Base-by-base conservation (phyloP, 2,329 filamentous ascomycete genomes). In the Aspergillus quadricinctus region DNA sequence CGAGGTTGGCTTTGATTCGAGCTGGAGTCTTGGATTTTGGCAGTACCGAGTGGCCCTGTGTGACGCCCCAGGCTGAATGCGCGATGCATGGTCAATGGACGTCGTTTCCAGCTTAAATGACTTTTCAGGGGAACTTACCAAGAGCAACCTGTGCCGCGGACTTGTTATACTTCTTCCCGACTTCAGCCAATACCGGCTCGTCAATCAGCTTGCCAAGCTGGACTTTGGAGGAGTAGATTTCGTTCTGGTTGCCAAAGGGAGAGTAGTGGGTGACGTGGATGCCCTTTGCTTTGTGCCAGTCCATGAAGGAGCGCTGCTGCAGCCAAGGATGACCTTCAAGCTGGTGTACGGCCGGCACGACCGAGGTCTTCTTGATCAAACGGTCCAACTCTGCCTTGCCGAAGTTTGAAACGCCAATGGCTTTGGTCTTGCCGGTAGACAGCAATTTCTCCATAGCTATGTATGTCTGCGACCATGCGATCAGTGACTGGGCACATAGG, bases 231-330 rank as follows among this genome's bases (percentile, higher is more conserved):
- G 66, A 67, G 65, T 83, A 83, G 27, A 80, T 69, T 53, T 75
- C 68, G 62, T 83, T 83, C 66, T 78, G 74, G 65, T 83, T 83
- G 28, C 81, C 81, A 37, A 83, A 80, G 0, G 81, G 79, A 35
- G 78, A 81, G 67, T 83, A 83, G 54, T 82, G 79, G 3, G 78
- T 82, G 56, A 83, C 64, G 63, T 82, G 81, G 58, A 83, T 83
- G 31, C 76, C 76, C 52, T 80, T 77, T 11, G 69, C 61, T 53
- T 76, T 76, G 65, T 81, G 78, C 72, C 75, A 83, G 8, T 77
- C 72, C n/a, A 69, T 67, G 55, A 83, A 83, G 2, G 64, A 64
- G 4, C 66, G 66, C 61, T 84, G 81, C 59, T 80, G 78, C 14
- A 84, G 71, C 73, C 77, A 83, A 0, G 74, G 81, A 62, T 83